phyloP scores from a whole-genome alignment of 352 stramenopile genomes.

The Pythium biforme region DNA sequence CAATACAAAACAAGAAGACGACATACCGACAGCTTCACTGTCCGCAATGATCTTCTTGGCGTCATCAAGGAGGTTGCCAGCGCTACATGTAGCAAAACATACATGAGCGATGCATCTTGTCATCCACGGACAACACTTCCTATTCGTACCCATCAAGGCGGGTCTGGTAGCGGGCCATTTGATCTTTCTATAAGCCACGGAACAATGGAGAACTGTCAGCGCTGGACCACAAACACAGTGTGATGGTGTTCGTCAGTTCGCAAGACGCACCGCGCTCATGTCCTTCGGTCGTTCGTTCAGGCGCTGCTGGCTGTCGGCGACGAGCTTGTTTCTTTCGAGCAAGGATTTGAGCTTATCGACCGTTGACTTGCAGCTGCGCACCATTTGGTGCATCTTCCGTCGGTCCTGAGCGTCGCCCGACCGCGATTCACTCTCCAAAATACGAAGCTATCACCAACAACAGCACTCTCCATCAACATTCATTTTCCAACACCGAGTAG shows the following conservation, averaged over 20 bases:
- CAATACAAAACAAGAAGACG: neutral
- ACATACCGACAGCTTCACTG: conserved; percentile 58
- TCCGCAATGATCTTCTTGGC: conserved; percentile 66
- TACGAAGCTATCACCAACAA: conserved; percentile 54
- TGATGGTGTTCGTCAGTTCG: neutral
- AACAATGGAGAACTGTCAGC: neutral
- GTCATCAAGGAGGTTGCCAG: conserved; percentile 68
- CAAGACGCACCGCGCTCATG: conserved; percentile 33
- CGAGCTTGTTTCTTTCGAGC: conserved; percentile 72
- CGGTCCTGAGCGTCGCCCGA: conserved; percentile 77
- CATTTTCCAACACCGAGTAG: neutral
- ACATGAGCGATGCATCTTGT: neutral
- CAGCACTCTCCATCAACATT: neutral
- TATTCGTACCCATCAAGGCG: conserved; percentile 52
- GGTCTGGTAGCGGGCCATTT: conserved; percentile 71
- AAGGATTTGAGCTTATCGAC: conserved; percentile 86
- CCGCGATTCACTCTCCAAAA: conserved; percentile 80
- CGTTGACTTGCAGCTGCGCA: conserved; percentile 81
- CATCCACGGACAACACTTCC: neutral
- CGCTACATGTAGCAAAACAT: conserved; percentile 28
- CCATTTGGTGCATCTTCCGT: conserved; percentile 79
- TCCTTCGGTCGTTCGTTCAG: conserved; percentile 42
- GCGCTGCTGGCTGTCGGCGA: conserved; percentile 70
- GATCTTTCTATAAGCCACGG: conserved; percentile 42
- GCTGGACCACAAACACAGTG: neutral